Evolutionary conservation across 2,329 filamentous ascomycete species (phyloP), one percentile per base, ranked within the genome.

Genomic region (Whalleya microplaca): DNA sequence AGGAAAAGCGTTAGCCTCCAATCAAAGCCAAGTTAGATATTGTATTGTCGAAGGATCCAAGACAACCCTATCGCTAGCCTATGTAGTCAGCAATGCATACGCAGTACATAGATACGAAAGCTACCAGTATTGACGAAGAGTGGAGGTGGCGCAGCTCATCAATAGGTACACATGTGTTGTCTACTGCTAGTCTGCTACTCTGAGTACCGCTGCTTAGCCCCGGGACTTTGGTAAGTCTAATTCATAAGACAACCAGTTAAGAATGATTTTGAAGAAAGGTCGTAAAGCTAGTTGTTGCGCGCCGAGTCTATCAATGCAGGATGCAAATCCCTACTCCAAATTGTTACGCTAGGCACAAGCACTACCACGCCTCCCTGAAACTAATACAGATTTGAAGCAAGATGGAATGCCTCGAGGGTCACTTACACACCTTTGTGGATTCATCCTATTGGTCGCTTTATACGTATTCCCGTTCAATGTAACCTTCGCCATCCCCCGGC

Each of bases 251-350:
- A 37, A 12, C 32, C 14, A 37, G 32, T 9, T 4, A 4, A 27
- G 23, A 9, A 4, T 4, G 23, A 27, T 27, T 27, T 27, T 4
- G 23, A 27, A 27, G 23, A 27, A 27, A 27, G 23, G 23, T 27
- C 23, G 23, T 27, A 27, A 27, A 27, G 23, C 23, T 27, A 27
- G 23, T 9, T 4, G 9, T 4, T 27, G 9, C 23, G 41, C 41
- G 43, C 48, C 45, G 41, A 40, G 52, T 49, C 44, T 40, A 48
- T 45, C 42, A 53, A 56, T 41, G 42, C 47, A 42, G 51, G 51
- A 58, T 58, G 60, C 57, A 41, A 9, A 62, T 62, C 60, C 50
- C 40, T 62, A 45, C 60, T 50, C 12, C 21, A 62, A 60, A 41
- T 53, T 54, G 60, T 60, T 53, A 62, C 41, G n/a, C 54, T 32